Evolutionary conservation across 2,329 filamentous ascomycete genomes (phyloP).

Genomic region (Aspergillus texensis): DNA sequence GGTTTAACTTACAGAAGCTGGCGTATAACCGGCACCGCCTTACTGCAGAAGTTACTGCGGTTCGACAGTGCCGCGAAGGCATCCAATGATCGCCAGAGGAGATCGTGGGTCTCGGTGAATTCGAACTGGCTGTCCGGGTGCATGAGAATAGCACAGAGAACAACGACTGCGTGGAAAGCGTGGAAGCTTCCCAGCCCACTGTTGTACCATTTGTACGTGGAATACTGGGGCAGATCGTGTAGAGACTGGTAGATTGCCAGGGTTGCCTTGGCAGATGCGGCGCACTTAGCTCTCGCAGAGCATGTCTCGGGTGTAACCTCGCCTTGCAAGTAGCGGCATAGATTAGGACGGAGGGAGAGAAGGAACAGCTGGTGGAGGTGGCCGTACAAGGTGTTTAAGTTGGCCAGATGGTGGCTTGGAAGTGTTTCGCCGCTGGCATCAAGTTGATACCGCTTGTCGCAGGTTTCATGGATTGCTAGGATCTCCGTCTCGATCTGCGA

Average conservation of each 20-base stretch:
- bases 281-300: conserved; percentile 34
- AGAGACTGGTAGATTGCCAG: conserved; percentile 38
- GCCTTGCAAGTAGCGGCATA: conserved; percentile 36
- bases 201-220: conserved; percentile 45
- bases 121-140: conserved; percentile 32
- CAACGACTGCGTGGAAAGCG: conserved; percentile 44
- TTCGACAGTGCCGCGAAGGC: conserved; percentile 37
- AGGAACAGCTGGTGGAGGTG: conserved; percentile 43
- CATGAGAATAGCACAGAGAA: conserved; percentile 32
- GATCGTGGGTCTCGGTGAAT: conserved; percentile 31
- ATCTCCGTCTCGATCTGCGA: conserved; percentile 35
- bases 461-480: conserved; percentile 32
- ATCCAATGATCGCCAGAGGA: conserved; percentile 32
- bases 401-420: conserved; percentile 39
- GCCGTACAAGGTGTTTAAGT: conserved; percentile 45
- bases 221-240: conserved; percentile 33
- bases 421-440: conserved; percentile 29
- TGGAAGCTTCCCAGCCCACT: conserved; percentile 44
- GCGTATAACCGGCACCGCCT: conserved; percentile 38
- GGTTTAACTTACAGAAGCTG: conserved; percentile 35
- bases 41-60: conserved; percentile 41
- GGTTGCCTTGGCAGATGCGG: conserved; percentile 36
- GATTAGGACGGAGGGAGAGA: conserved; percentile 39
- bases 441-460: conserved; percentile 33
- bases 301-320: conserved; percentile 34